Percentiles rank a stretch among this genome's conserved stretches.
These are phyloP conservation scores for Gyrodon lividus DNA, from an alignment of 768 basidiomycete genomes.

Conservation along the genomic window DNA sequence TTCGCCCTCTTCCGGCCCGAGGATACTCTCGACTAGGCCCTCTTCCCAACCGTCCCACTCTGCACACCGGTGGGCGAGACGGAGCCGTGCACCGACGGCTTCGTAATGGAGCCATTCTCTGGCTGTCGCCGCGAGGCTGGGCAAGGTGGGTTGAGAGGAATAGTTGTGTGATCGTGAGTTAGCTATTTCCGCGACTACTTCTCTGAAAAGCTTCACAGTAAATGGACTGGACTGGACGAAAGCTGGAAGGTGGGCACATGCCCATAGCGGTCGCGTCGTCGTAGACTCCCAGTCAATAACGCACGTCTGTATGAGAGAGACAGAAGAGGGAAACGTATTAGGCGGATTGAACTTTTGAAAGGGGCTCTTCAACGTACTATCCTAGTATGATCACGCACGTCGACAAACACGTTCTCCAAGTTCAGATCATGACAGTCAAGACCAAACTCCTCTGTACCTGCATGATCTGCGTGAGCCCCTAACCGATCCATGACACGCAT, in stretches of 20 bases:
- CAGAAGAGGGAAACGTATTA: not conserved
- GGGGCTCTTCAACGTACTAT: conserved; percentile 52
- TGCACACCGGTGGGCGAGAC: conserved; percentile 75
- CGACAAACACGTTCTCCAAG: conserved; percentile 82
- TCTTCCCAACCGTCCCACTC: conserved; percentile 96
- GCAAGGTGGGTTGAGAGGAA: conserved; percentile 28
- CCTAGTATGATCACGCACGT: conserved; percentile 59
- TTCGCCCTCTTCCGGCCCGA: conserved; percentile 70
- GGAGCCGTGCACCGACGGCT: conserved; percentile 57
- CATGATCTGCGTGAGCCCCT: conserved; percentile 31
- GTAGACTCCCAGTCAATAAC: conserved; percentile 92
- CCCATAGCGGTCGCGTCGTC: conserved; percentile 84
- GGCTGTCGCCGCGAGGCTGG: conserved; percentile 46
- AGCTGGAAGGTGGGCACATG: conserved; percentile 76
- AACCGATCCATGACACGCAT: conserved; percentile 64
- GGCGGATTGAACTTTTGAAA: not conserved
- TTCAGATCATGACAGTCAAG: conserved; percentile 86
- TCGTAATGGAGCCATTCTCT: conserved; percentile 78
- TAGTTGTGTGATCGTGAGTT: conserved; percentile 21
- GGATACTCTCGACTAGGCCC: conserved; percentile 70
- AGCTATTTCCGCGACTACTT: conserved; percentile 53
- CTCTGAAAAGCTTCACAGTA: conserved; percentile 67
- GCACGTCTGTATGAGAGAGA: conserved; percentile 54
- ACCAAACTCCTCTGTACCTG: conserved; percentile 60
- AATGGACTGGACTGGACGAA: conserved; percentile 80